phyloP scores from a whole-genome alignment of 495 filamentous ascomycete genomes.

The Thermothielavioides terrestris region DNA sequence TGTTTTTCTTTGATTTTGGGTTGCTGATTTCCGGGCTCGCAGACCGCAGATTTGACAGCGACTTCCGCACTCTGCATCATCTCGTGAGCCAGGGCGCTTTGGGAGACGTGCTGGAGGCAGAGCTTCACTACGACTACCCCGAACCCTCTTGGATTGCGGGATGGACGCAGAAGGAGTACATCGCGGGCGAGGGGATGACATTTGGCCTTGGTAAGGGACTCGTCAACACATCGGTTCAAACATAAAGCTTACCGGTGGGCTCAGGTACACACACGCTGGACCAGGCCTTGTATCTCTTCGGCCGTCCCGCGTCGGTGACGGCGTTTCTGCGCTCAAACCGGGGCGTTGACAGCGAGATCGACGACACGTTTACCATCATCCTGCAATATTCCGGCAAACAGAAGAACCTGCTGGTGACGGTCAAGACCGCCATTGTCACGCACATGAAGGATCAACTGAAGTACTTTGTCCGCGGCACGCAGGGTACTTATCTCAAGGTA shows the following conservation, averaged over 20 bases:
- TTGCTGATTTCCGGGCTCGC: neutral
- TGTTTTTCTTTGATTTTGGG: neutral
- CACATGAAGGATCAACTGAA: conserved; percentile 55
- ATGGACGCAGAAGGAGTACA: conserved; percentile 49
- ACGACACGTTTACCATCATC: conserved; percentile 32
- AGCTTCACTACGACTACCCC: conserved; percentile 58
- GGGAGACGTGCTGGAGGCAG: conserved; percentile 57
- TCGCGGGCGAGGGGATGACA: conserved; percentile 54
- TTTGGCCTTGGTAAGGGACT: conserved; percentile 51
- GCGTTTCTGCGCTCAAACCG: conserved; percentile 56
- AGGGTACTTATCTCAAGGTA: conserved; percentile 58
- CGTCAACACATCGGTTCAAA: too few relatives aligned
- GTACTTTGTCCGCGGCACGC: conserved; percentile 59
- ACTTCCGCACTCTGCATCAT: conserved; percentile 58
- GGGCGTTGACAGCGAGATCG: conserved; percentile 28
- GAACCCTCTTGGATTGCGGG: conserved; percentile 34
- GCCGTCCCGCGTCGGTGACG: conserved; percentile 53
- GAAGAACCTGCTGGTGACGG: conserved; percentile 28
- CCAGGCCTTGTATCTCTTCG: conserved; percentile 60
- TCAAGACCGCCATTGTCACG: conserved; percentile 52
- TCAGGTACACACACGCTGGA: conserved; percentile 55
- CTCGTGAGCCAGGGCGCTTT: conserved; percentile 42
- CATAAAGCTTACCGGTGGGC: neutral
- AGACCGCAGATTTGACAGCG: conserved; percentile 61
- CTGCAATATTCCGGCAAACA: conserved; percentile 26